These are phyloP conservation scores for Rosellinia necatrix DNA, from an alignment of 2,329 filamentous ascomycete species.

Conservation along the genomic window DNA sequence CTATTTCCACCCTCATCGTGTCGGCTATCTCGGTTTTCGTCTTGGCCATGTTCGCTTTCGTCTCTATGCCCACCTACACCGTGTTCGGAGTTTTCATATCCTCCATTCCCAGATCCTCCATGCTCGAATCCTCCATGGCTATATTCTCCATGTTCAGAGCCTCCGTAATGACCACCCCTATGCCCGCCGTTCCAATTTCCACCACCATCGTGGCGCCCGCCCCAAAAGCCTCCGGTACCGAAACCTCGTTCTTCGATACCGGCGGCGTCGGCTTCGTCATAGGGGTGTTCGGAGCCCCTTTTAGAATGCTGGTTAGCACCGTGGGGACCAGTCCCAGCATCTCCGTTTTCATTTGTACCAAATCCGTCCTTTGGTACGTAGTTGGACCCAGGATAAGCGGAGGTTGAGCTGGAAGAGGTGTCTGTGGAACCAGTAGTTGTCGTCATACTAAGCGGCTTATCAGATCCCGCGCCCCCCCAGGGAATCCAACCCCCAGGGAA, in stretches of 20 bases:
- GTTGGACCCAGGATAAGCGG: too few relatives aligned
- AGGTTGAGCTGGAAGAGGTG: neutral
- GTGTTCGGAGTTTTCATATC: neutral
- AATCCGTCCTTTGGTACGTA: neutral
- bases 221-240: conserved; percentile 2
- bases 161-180: neutral
- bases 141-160: neutral
- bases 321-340: neutral
- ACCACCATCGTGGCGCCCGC: neutral
- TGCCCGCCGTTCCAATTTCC: neutral
- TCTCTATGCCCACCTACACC: neutral
- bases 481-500: neutral
- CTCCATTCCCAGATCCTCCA: neutral
- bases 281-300: neutral
- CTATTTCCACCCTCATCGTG: too few relatives aligned
- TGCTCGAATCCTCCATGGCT: too few relatives aligned
- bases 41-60: neutral
- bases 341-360: neutral
- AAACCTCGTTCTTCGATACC: conserved; percentile 7
- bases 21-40: neutral
- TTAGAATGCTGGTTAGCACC: neutral
- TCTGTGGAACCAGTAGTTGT: neutral
- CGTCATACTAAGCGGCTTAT: neutral
- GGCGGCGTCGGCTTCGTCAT: neutral
- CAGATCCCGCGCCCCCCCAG: neutral